Percentiles rank a stretch among this genome's conserved stretches.
Conservation (phyloP, 208 protist genomes). For the Acanthamoeba castellanii region DNA sequence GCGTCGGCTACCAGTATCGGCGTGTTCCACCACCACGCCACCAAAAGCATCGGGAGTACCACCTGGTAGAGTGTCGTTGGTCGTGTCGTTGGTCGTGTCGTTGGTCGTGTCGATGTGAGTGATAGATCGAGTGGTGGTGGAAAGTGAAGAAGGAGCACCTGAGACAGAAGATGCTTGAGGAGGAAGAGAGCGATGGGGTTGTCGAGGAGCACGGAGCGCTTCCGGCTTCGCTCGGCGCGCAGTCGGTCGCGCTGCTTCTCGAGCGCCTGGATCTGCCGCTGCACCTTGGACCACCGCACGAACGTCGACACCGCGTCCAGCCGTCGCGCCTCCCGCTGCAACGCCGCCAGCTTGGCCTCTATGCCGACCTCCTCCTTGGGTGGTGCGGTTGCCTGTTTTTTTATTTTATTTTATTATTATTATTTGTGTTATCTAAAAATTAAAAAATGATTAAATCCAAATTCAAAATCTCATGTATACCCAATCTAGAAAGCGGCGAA, state of each 20-base stretch:
- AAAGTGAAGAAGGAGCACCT: not conserved
- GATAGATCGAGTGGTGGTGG: not conserved
- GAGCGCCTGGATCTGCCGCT: conserved; percentile 8
- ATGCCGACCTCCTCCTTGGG: not conserved
- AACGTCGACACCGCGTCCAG: conserved; percentile 37
- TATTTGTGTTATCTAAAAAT: not conserved
- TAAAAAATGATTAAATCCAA: not conserved
- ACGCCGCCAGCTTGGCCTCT: not conserved
- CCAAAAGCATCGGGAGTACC: not conserved
- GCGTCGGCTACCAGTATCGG: not conserved
- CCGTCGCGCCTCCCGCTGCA: conserved; percentile 28
- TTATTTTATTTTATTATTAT: not conserved
- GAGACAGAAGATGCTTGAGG: not conserved
- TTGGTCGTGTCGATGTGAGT: too few relatives aligned
- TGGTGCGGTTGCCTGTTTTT: not conserved
- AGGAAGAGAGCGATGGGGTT: conserved; percentile 20
- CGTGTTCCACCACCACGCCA: conserved; percentile 1
- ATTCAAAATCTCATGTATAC: not conserved
- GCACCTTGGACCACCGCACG: conserved; percentile 26
- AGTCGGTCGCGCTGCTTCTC: conserved; percentile 35
- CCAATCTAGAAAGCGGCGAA: not conserved
- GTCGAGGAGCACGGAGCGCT: conserved; percentile 11
- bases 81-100: not conserved
- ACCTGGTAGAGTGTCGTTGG: not conserved
- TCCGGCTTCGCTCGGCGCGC: not conserved